Evolutionary conservation across 2,329 filamentous ascomycete genomes (phyloP).

Genomic region (Xylaria sp.): DNA sequence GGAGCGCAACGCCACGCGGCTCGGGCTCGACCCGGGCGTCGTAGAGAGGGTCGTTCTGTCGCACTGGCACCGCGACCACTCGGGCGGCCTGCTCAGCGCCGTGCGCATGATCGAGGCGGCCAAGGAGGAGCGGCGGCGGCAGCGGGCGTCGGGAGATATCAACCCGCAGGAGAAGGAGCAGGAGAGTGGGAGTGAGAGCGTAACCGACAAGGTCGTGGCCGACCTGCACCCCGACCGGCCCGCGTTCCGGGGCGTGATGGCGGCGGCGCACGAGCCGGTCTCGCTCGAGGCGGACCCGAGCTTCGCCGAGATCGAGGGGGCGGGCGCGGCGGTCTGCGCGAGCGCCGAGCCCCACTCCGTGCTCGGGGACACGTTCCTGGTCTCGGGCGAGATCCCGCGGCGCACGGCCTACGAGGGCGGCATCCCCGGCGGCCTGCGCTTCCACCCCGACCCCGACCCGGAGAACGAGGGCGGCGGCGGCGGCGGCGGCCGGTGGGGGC

Average conservation of each 20-base stretch:
- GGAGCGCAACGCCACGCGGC: conserved; percentile 50
- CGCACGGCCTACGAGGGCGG: conserved; percentile 52
- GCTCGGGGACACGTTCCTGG: conserved; percentile 52
- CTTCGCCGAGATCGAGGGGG: conserved; percentile 49
- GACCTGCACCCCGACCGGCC: conserved; percentile 58
- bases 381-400: conserved; percentile 57
- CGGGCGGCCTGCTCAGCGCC: conserved; percentile 53
- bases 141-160: too few relatives aligned
- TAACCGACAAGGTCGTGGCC: conserved; percentile 40
- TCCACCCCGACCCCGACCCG: conserved; percentile 34
- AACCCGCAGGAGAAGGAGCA: too few relatives aligned
- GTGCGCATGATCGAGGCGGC: conserved; percentile 50
- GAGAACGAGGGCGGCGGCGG: too few relatives aligned
- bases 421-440: conserved; percentile 43
- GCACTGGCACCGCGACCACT: conserved; percentile 60
- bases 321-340: conserved; percentile 45
- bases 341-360: conserved; percentile 46
- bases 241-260: conserved; percentile 50
- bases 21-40: conserved; percentile 44
- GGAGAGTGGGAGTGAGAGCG: too few relatives aligned
- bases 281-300: conserved; percentile 57
- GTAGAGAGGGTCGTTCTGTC: conserved; percentile 54
- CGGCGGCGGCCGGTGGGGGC: conserved; percentile 48
- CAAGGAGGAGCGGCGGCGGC: conserved; percentile 35
- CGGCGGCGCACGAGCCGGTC: conserved; percentile 45